phyloP scores from a whole-genome alignment of 176 grass and related monocot genomes.

The Hyparrhenia diplandra region DNA sequence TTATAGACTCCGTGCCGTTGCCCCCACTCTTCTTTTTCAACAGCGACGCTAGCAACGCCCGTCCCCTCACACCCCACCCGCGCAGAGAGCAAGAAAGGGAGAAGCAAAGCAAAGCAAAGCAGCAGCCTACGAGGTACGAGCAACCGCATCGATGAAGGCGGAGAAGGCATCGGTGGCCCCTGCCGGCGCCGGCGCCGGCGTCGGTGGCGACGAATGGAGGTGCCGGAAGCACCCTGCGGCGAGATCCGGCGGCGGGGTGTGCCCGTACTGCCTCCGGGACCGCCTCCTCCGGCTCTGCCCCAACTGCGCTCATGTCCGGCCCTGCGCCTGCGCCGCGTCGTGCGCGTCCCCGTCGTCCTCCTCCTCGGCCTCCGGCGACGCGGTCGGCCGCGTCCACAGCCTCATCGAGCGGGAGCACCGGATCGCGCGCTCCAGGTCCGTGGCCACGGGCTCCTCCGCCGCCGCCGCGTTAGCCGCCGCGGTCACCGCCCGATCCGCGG shows the following conservation, averaged over 20 bases:
- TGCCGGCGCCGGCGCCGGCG: not conserved
- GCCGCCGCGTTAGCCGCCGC: slow-evolving; percentile 16
- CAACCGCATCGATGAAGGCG: slow-evolving; percentile 42
- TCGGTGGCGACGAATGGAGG: slow-evolving; percentile 30
- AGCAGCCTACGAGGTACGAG: not conserved
- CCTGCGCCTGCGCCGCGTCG: slow-evolving; percentile 47
- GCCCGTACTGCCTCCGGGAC: slow-evolving; percentile 73
- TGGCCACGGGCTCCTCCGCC: slow-evolving; percentile 36
- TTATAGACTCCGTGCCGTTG: slow-evolving; percentile 15
- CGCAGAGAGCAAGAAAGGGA: not conserved
- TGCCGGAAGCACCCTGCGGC: slow-evolving; percentile 55
- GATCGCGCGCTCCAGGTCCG: slow-evolving; percentile 51
- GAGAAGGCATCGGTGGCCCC: slow-evolving; percentile 36
- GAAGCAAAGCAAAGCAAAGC: not conserved
- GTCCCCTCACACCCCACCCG: not conserved
- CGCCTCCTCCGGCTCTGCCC: slow-evolving; percentile 72
- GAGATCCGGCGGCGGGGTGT: slow-evolving; percentile 60
- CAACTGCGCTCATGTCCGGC: slow-evolving; percentile 62
- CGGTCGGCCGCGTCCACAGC: slow-evolving; percentile 24
- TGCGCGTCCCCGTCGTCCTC: slow-evolving; percentile 52
- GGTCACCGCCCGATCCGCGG: not conserved
- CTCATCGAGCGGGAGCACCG: slow-evolving; percentile 49
- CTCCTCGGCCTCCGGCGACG: slow-evolving; percentile 44
- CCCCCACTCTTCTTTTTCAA: not conserved
- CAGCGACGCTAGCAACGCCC: slow-evolving; percentile 31